phyloP scores from a whole-genome alignment of 2,329 filamentous ascomycete genomes.

The Fusarium sulawesiense region DNA sequence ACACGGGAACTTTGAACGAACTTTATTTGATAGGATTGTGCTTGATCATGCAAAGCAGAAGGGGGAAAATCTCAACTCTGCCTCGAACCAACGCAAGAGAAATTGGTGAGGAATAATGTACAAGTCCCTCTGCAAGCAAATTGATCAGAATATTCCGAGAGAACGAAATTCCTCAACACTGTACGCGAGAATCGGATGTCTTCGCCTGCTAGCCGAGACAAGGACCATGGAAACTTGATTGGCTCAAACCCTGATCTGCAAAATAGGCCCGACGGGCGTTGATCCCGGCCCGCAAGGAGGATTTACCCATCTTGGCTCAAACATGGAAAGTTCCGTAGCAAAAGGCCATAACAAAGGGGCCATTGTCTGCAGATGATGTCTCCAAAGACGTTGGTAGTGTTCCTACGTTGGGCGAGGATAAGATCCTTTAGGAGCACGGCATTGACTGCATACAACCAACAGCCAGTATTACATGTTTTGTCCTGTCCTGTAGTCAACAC shows the following conservation, averaged over 20 bases:
- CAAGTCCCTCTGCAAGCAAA: neutral
- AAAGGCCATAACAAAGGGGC: neutral
- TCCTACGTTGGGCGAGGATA: neutral
- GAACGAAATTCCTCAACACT: neutral
- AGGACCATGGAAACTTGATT: slow-evolving; percentile 3
- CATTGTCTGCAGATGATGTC: neutral
- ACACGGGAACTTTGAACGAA: neutral
- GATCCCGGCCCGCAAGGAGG: slow-evolving; percentile 5
- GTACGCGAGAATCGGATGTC: neutral
- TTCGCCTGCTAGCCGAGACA: neutral
- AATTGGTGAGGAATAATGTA: neutral
- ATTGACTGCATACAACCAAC: neutral
- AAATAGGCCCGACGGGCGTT: neutral
- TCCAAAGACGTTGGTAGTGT: neutral
- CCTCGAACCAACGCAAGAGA: neutral
- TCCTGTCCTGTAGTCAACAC: neutral
- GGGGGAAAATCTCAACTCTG: neutral
- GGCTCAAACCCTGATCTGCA: neutral
- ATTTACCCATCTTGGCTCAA: slow-evolving; percentile 1
- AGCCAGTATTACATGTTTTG: neutral
- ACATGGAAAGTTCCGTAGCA: neutral
- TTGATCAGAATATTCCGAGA: neutral
- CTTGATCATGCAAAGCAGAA: neutral
- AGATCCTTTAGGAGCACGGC: neutral
- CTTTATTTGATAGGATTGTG: neutral